Evolutionary conservation across 768 basidiomycete species (phyloP), one percentile per base, ranked within the genome.

Genomic region (Nevesoporus exiguus): DNA sequence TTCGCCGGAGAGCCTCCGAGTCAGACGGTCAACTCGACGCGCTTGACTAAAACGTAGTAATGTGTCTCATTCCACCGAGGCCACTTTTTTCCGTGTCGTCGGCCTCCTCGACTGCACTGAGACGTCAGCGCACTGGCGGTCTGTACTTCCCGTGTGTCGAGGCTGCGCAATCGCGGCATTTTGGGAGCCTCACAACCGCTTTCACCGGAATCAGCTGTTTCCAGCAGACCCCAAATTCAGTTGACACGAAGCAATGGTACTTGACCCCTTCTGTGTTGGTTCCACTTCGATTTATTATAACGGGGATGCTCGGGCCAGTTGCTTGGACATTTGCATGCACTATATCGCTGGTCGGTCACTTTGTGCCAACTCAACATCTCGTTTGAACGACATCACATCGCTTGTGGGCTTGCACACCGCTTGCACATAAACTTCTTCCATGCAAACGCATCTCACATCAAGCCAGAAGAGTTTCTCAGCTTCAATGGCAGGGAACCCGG

Each of bases 31-130:
- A 33, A 22, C 30, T 25, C 42, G 25, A 33, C 36, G n/a, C 13
- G 19, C 46, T 47, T 21, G 46, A 33, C 3, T 11, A 9, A 56
- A 52, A 60, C 56, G 64, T 66, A 63, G 61, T 29, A 59, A n/a
- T n/a, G n/a, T n/a, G n/a, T 27, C 24, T 43, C 40, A 39, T 21
- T 41, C 48, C 37, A 49, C 21, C 49, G 24, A 22, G 2, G 7
- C 14, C 17, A 7, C 36, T 36, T 44, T 21, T 36, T 5, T 15
- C 47, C 33, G 34, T n/a, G 8, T 15, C 17, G 21, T 24, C 47
- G 11, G 15, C 31, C 7, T 11, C 8, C 11, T 22, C 22, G 42
- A 43, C 9, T 44, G 7, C n/a, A 19, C 47, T 59, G 64, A 49
- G 54, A 55, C 34, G 46, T 49, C 55, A 14, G 33, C 33, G 33